phyloP scores from a whole-genome alignment of 2,329 filamentous ascomycete species.

The Trichoderma sp. region DNA sequence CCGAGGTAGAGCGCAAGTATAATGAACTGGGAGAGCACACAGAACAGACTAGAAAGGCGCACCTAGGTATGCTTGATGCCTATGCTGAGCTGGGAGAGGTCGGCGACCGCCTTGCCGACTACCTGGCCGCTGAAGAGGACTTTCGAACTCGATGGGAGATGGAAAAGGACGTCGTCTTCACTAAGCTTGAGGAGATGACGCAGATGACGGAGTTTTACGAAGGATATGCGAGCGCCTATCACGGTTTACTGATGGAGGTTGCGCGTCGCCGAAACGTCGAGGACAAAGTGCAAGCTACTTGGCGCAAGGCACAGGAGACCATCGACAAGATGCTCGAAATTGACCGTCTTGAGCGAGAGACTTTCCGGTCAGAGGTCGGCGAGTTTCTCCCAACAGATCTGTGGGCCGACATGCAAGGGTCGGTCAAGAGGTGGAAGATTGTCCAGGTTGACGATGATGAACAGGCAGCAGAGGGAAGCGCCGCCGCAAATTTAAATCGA shows the following conservation, averaged over 20 bases:
- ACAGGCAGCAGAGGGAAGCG: neutral
- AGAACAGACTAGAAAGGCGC: constrained; percentile 49
- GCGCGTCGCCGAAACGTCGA: constrained; percentile 73
- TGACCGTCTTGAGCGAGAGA: constrained; percentile 72
- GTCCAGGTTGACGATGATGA: constrained; percentile 39
- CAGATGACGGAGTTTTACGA: constrained; percentile 82
- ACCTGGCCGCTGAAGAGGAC: constrained; percentile 64
- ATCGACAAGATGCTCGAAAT: constrained; percentile 73
- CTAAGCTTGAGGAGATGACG: constrained; percentile 73
- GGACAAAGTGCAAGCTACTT: constrained; percentile 70
- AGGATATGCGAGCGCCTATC: constrained; percentile 81
- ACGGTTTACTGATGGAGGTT: constrained; percentile 80
- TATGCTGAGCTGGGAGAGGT: constrained; percentile 69
- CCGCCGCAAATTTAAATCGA: neutral
- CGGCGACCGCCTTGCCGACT: constrained; percentile 63
- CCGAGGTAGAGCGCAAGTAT: constrained; percentile 74
- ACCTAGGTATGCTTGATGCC: constrained; percentile 61
- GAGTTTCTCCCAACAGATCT: constrained; percentile 86
- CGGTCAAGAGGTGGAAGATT: constrained; percentile 55
- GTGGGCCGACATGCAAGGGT: constrained; percentile 74
- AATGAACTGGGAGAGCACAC: constrained; percentile 64
- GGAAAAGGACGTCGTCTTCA: constrained; percentile 69
- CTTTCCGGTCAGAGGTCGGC: constrained; percentile 79
- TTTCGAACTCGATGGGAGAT: constrained; percentile 71
- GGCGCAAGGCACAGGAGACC: constrained; percentile 74